Percentiles rank a stretch among this genome's conserved stretches.
These are phyloP conservation scores for Epichloe sylvatica DNA, from an alignment of 2,329 filamentous ascomycete species.

Conservation along the genomic window DNA sequence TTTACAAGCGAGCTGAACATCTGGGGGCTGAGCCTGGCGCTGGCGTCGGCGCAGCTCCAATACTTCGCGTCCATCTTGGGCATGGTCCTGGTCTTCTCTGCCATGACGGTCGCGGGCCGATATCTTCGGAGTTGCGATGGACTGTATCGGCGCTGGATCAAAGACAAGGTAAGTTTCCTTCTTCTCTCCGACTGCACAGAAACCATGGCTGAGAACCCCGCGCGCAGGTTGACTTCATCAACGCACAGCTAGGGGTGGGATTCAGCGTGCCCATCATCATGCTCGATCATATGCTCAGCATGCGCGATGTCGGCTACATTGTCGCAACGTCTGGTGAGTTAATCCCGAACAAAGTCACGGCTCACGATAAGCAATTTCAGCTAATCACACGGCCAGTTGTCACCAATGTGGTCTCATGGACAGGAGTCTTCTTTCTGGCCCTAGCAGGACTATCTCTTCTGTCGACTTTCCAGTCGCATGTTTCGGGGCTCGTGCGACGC, in stretches of 20 bases:
- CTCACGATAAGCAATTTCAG: neutral
- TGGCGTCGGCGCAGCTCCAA: conserved; percentile 20
- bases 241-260: conserved; percentile 35
- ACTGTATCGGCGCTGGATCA: conserved; percentile 19
- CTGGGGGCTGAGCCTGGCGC: conserved; percentile 27
- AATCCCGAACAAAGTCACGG: too few species aligned
- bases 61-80: conserved; percentile 35
- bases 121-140: conserved; percentile 10
- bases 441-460: conserved; percentile 6
- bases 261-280: conserved; percentile 37
- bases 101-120: conserved; percentile 17
- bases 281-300: conserved; percentile 24
- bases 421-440: conserved; percentile 15
- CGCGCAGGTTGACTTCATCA: conserved; percentile 34
- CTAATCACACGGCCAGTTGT: conserved; percentile 16
- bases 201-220: neutral
- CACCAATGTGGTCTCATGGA: conserved; percentile 24
- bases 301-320: conserved; percentile 25
- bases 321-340: conserved; percentile 30
- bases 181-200: too few species aligned
- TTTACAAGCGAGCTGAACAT: conserved; percentile 31
- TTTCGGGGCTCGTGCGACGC: neutral
- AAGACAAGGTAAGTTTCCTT: conserved; percentile 18
- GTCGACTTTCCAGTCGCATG: neutral
- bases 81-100: conserved; percentile 27